These are phyloP conservation scores for Hypoxylon cercidicola DNA, from an alignment of 495 filamentous ascomycete genomes.

Conservation along the genomic window DNA sequence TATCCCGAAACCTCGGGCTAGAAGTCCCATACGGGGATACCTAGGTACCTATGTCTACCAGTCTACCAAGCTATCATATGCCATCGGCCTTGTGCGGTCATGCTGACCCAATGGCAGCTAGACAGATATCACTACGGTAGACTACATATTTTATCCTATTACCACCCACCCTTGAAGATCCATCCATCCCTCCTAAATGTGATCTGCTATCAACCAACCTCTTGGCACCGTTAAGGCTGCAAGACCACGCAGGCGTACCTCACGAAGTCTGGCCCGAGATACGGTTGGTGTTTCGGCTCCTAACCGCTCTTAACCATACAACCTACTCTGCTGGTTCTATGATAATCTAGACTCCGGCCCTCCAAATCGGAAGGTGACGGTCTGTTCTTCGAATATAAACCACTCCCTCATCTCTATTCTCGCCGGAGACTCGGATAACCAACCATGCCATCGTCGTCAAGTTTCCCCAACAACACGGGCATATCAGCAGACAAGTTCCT, in stretches of 20 bases:
- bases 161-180: conserved; percentile 16
- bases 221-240: conserved; percentile 31
- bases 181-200: conserved; percentile 14
- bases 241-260: conserved; percentile 12
- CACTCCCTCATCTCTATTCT: conserved; percentile 20
- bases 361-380: conserved; percentile 27
- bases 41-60: conserved; percentile 13
- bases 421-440: conserved; percentile 1
- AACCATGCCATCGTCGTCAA: conserved; percentile 36
- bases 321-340: neutral
- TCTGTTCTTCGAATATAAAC: conserved; percentile 27
- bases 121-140: conserved; percentile 36
- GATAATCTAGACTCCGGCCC: conserved; percentile 16
- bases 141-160: conserved; percentile 21
- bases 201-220: conserved; percentile 35
- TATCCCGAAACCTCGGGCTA: conserved; percentile 28
- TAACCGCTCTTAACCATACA: neutral
- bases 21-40: conserved; percentile 13
- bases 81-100: conserved; percentile 23
- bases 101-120: conserved; percentile 34
- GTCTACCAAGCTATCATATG: conserved; percentile 28
- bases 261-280: conserved; percentile 25
- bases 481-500: conserved; percentile 58
- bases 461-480: conserved; percentile 18
- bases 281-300: conserved; percentile 26